These are phyloP conservation scores for Xerophyta viscosa DNA, from an alignment of 106 monocot genomes.

Conservation along the genomic window DNA sequence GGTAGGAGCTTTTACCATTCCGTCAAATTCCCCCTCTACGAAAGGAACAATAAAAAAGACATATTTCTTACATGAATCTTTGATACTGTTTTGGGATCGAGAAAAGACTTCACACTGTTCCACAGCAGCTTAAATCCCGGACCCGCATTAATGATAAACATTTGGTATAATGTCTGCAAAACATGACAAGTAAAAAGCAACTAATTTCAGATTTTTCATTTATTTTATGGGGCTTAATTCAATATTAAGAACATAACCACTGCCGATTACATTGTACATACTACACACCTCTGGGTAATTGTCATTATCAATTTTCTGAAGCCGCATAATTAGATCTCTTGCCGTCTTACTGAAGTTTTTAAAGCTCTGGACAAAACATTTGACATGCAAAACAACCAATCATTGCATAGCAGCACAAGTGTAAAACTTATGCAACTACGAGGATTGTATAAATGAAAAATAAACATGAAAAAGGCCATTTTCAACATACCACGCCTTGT, in stretches of 20 bases:
- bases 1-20: too few relatives aligned
- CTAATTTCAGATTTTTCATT: too few relatives aligned
- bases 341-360: slow-evolving; percentile 9
- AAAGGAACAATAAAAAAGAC: not conserved
- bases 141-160: slow-evolving; percentile 84
- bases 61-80: slow-evolving; percentile 41
- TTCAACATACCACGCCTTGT: slow-evolving; percentile 6
- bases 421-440: too few relatives aligned
- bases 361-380: not conserved
- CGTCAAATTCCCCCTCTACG: too few relatives aligned
- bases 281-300: not conserved
- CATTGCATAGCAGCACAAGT: too few relatives aligned
- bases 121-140: slow-evolving; percentile 8
- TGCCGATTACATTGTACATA: too few relatives aligned
- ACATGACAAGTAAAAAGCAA: too few relatives aligned
- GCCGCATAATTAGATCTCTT: slow-evolving; percentile 2
- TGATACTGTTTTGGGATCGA: slow-evolving; percentile 34
- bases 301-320: slow-evolving; percentile 10
- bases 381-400: too few relatives aligned
- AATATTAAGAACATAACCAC: too few relatives aligned
- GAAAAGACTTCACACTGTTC: slow-evolving; percentile 7
- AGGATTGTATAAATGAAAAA: not conserved
- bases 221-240: too few relatives aligned
- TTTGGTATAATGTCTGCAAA: slow-evolving; percentile 53
- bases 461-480: not conserved